Evolutionary conservation across 2,329 filamentous ascomycete genomes (phyloP), one percentile per base, ranked within the genome.

Genomic region (Aspergillus sp.): DNA sequence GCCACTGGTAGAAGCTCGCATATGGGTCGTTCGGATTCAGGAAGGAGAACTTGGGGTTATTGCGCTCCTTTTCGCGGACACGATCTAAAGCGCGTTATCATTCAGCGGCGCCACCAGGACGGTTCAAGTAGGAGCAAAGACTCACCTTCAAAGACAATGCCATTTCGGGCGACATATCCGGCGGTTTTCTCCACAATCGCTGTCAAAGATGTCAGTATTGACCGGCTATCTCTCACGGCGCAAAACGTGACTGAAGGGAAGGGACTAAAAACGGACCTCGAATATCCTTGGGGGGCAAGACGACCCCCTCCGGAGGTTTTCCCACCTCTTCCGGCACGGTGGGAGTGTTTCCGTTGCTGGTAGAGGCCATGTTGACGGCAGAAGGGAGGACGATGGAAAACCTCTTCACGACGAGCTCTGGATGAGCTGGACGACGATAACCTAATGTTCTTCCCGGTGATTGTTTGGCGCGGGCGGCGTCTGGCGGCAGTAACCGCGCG

Each of bases 1-100:
- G 86, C 94, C 94, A 99, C 75, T 85, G 76, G 70, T 96, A 99
- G 74, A 89, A 99, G 8, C 86, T 78, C 58, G 91, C 83, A 75
- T 96, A 99, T 2, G 91, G 82, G 73, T 99, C 93, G 61, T 83
- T 81, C 14, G 82, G 78, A 65, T 83, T 86, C 26, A 99, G 76
- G 71, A 97, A 99, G 64, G 87, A 90, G 71, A 97, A 94, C 68
- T 95, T 95, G n/a, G 89, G 83, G 65, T 95, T 94, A 60, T 80
- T 81, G 63, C 83, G 82, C 69, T 95, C 88, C 73, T 94, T 95
- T 60, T 92, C 85, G 65, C 89, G 86, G 60, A 99, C 88, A 61
- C 88, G 85, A 63, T 92, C 87, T 76, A 55, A 17, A 16, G 20
- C 22, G n/a, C 17, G 41, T 10, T 30, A 30, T 14, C 17, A 6